Base-by-base conservation (phyloP, 208 protist species). In the Histomonas meleagridis region DNA sequence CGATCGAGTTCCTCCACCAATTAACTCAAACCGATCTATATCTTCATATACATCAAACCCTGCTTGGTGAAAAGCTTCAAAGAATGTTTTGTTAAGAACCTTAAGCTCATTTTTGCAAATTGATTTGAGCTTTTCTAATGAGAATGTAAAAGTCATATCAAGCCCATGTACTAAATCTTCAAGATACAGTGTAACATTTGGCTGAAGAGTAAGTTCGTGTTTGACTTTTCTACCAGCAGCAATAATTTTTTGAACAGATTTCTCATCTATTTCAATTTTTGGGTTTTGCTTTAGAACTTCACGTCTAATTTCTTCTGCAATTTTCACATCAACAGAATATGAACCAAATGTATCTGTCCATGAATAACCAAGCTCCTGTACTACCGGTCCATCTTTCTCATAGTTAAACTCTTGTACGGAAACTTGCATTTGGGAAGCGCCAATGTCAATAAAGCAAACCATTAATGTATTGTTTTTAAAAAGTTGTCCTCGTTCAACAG, bases 391-490 rank as follows among this genome's bases (percentile, higher is more conserved):
- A 32, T 28, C 60, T 18, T 60, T 60, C 18, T 60, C 53, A 60
- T 60, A 23, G 18, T 60, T 60, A n/a, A 86, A 86, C 18, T 86
- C 76, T 51, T 86, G 40, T 14, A 86, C 55, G 16, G 40, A 86
- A 0, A 86, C 76, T 55, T 86, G 76, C 18, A 57, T 86, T 28
- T 86, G 76, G 0, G 76, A 86, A 5, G 76, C 76, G 14, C 76
- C 76, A 55, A 86, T 86, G 35, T 86, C 76, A 16, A 86, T 46
- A 55, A 86, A 86, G 16, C 43, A 51, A 48, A 86, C 46, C 26
- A 46, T 18, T 55, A 51, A 26, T 10, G 76, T 18, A 18, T 86
- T 86, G 0, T 86, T 26, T 57, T 12, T 46, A 49, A 86, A 86
- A 57, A 86, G 18, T 40, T 86, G 43, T 4, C 26, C 55, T 55